These are phyloP conservation scores for Wolfiporia cocos DNA, from an alignment of 1,284 basidiomycete genomes.

Conservation along the genomic window DNA sequence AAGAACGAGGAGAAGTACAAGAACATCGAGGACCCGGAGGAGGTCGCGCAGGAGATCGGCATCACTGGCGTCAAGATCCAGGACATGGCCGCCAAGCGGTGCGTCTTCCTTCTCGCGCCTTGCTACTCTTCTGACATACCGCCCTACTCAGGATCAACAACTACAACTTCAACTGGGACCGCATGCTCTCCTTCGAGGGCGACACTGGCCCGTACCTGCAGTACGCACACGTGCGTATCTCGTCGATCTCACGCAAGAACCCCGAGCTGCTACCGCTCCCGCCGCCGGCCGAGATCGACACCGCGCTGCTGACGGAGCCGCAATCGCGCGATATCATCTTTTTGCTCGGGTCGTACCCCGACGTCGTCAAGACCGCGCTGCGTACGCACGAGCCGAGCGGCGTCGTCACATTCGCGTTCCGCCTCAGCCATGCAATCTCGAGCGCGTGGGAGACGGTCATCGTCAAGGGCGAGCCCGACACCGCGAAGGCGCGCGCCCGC, in stretches of 20 bases:
- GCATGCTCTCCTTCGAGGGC: slow-evolving; percentile 95
- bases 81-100: slow-evolving; percentile 95
- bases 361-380: slow-evolving; percentile 82
- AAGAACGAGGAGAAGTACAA: slow-evolving; percentile 93
- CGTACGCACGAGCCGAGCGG: slow-evolving; percentile 88
- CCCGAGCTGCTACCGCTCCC: slow-evolving; percentile 83
- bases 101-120: slow-evolving; percentile 14
- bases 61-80: slow-evolving; percentile 98
- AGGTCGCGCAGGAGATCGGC: slow-evolving; percentile 81
- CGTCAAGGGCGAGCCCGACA: slow-evolving; percentile 27
- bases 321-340: slow-evolving; percentile 86
- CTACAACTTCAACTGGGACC: slow-evolving; percentile 93
- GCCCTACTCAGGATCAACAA: slow-evolving; percentile 76
- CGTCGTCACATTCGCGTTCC: slow-evolving; percentile 78
- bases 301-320: slow-evolving; percentile 60
- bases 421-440: slow-evolving; percentile 76
- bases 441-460: slow-evolving; percentile 78
- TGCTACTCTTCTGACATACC: slow-evolving; percentile 1
- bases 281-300: slow-evolving; percentile 61
- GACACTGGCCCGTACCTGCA: slow-evolving; percentile 96
- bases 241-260: slow-evolving; percentile 92
- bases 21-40: slow-evolving; percentile 85
- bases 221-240: slow-evolving; percentile 94
- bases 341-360: slow-evolving; percentile 86
- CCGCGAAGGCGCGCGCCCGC: slow-evolving; percentile 64